Conservation (phyloP, 345 rosid genomes). For the Cardamine resedifolia region DNA sequence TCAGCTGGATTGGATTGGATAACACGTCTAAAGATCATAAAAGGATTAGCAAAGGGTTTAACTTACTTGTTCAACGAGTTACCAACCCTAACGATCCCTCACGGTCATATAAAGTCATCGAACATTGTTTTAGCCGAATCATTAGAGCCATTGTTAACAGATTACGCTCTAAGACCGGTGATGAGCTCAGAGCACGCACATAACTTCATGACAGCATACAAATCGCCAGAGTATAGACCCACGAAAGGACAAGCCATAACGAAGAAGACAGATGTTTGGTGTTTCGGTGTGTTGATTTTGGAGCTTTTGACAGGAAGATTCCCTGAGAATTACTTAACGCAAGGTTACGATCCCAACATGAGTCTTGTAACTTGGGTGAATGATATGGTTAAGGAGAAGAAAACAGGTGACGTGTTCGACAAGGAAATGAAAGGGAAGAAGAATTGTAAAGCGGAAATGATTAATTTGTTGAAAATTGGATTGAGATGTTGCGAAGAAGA, state of each 20-base stretch:
- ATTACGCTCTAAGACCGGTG: slow-evolving; percentile 60
- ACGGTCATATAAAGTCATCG: slow-evolving; percentile 77
- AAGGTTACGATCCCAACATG: slow-evolving; percentile 42
- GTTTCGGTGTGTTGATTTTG: slow-evolving; percentile 63
- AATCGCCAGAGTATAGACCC: slow-evolving; percentile 61
- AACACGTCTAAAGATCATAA: slow-evolving; percentile 56
- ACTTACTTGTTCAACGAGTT: slow-evolving; percentile 54
- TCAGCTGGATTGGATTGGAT: slow-evolving; percentile 56
- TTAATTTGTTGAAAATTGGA: slow-evolving; percentile 60
- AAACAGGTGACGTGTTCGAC: slow-evolving; percentile 61
- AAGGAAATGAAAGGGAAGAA: slow-evolving; percentile 62
- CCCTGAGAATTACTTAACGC: slow-evolving; percentile 60
- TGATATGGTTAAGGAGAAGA: slow-evolving; percentile 56
- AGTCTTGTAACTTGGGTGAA: slow-evolving; percentile 66
- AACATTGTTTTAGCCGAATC: slow-evolving; percentile 58
- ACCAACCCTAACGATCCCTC: slow-evolving; percentile 56
- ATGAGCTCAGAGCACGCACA: slow-evolving; percentile 63
- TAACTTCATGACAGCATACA: slow-evolving; percentile 61
- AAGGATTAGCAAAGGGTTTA: slow-evolving; percentile 62
- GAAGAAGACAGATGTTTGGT: slow-evolving; percentile 66
- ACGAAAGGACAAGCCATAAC: slow-evolving; percentile 38
- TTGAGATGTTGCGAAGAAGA: slow-evolving; percentile 75
- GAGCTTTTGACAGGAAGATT: slow-evolving; percentile 65
- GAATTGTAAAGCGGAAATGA: slow-evolving; percentile 56
- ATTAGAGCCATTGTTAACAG: slow-evolving; percentile 57